A percentile compares a stretch with the other conserved stretches of the same genome.
phyloP scores from a whole-genome alignment of 225 moss, liverwort and hornwort species.

The Climacium dendroides region DNA sequence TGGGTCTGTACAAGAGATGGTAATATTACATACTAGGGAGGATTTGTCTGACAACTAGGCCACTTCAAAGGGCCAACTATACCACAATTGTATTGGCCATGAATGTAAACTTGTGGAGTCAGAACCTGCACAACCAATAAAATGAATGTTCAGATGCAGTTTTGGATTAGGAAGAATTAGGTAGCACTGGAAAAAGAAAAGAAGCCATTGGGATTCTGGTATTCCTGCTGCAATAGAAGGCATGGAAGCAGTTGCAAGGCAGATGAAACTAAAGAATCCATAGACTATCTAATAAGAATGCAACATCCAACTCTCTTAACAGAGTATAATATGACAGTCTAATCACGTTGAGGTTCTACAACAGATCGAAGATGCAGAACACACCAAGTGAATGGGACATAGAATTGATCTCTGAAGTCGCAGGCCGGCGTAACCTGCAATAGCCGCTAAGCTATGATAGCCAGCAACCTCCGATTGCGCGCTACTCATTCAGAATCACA shows the following conservation, averaged over 20 bases:
- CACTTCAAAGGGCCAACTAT: constrained; percentile 8
- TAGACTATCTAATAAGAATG: not conserved
- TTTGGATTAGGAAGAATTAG: not conserved
- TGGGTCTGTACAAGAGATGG: not conserved
- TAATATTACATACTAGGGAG: not conserved
- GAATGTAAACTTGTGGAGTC: constrained; percentile 46
- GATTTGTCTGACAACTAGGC: constrained; percentile 19
- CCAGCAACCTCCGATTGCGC: constrained; percentile 25
- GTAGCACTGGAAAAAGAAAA: not conserved
- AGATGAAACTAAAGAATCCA: not conserved
- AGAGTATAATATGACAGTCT: not conserved
- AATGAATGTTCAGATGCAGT: not conserved
- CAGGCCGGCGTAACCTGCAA: constrained; percentile 31
- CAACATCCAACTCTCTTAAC: not conserved
- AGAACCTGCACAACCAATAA: constrained; percentile 25
- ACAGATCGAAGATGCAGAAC: constrained; percentile 3
- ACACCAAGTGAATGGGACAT: constrained; percentile 30
- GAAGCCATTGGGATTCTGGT: not conserved
- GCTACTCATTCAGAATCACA: constrained; percentile 14
- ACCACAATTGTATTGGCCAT: constrained; percentile 24
- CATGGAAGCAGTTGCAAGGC: not conserved
- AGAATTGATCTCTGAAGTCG: constrained; percentile 30
- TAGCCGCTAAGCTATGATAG: constrained; percentile 30
- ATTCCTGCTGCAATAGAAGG: not conserved
- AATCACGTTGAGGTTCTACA: not conserved